Base-by-base conservation (phyloP, 371 early-diverging fungal species). In the Mucor ambiguus region DNA sequence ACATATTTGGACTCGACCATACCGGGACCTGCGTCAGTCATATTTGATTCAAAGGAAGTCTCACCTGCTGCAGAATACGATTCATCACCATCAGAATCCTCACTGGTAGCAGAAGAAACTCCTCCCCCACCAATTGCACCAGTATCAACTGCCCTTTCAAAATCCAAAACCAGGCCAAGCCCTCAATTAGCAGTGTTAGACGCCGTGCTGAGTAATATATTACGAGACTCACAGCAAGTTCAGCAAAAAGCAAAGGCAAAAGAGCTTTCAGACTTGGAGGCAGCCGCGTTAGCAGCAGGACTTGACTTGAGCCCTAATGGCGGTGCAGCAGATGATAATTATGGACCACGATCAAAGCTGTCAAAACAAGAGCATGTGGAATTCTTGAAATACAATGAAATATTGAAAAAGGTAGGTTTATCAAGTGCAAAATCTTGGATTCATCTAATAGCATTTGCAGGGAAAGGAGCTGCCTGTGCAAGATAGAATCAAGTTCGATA, bases 221-320 rank as follows among this genome's bases (percentile, higher is more conserved):
- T 60, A 14, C 43, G 32, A 11, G 43, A 46, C 12, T 60, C 60
- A 26, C 60, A 60, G n/a, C 12, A 29, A 20, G 20, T 30, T 35
- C 22, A 30, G 32, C 44, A 56, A 14, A 52, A 52, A 52, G 24
- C 28, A 28, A 52, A 52, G 28, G 14, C 16, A 16, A 26, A 26
- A 3, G 57, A 43, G 14, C 24, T 43, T 22, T 56, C 57, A 16
- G 69, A 69, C 54, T 29, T 69, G 2, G 69, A 69, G 29, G 48
- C 64, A 20, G 66, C 66, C 1, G 63, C 69, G 2, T 38, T 60
- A 57, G 49, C 60, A n/a, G 69, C 69, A 26, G 64, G 49, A 7
- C 54, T 58, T 0, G 20, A 44, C 44, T 22, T 18, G 37, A 20
- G 48, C n/a, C 12, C 29, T 14, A 52, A 24, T 52, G 52, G 14